A percentile compares a stretch with the other conserved stretches of the same genome.
Evolutionary conservation across 371 early-diverging fungal species (phyloP).

Genomic region (Massospora cicadina): DNA sequence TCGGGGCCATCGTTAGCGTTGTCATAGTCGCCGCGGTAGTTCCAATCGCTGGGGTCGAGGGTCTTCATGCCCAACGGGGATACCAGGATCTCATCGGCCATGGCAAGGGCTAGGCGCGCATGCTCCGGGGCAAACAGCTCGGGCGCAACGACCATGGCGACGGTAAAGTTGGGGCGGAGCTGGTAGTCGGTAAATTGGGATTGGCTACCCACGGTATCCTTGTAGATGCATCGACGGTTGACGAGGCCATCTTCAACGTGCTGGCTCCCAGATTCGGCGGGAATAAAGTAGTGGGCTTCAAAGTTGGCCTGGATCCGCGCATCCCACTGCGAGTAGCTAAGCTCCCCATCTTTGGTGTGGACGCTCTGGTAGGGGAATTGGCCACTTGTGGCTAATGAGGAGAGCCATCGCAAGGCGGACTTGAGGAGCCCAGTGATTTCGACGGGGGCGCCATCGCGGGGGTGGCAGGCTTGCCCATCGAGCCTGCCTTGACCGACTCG

Average conservation of each 20-base stretch:
- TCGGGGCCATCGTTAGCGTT: slow-evolving; percentile 79
- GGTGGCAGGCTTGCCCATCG: slow-evolving; percentile 77
- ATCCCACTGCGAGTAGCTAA: slow-evolving; percentile 55
- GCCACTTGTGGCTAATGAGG: slow-evolving; percentile 24
- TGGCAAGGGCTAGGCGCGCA: slow-evolving; percentile 43
- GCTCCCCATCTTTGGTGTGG: slow-evolving; percentile 14
- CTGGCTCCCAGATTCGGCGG: slow-evolving; percentile 25
- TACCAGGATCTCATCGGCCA: slow-evolving; percentile 39
- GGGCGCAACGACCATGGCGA: slow-evolving; percentile 88
- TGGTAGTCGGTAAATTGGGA: slow-evolving; percentile 71
- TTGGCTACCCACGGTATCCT: slow-evolving; percentile 64
- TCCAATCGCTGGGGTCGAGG: slow-evolving; percentile 74
- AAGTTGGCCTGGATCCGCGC: slow-evolving; percentile 55
- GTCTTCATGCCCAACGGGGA: slow-evolving; percentile 91
- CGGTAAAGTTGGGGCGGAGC: slow-evolving; percentile 74
- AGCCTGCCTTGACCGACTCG: slow-evolving; percentile 78
- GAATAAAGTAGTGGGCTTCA: slow-evolving; percentile 78
- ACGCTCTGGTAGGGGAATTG: slow-evolving; percentile 29
- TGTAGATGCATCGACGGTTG: slow-evolving; percentile 88
- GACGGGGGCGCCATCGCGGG: slow-evolving; percentile 80
- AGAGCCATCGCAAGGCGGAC: slow-evolving; percentile 64
- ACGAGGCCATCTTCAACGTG: slow-evolving; percentile 49
- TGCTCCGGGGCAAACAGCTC: slow-evolving; percentile 69
- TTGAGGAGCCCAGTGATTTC: slow-evolving; percentile 84
- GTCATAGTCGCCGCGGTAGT: slow-evolving; percentile 78